A percentile compares a stretch with the other conserved stretches of the same genome.
These are phyloP conservation scores for Paspalum vaginatum DNA, from an alignment of 176 grass and related monocot genomes.

Conservation along the genomic window DNA sequence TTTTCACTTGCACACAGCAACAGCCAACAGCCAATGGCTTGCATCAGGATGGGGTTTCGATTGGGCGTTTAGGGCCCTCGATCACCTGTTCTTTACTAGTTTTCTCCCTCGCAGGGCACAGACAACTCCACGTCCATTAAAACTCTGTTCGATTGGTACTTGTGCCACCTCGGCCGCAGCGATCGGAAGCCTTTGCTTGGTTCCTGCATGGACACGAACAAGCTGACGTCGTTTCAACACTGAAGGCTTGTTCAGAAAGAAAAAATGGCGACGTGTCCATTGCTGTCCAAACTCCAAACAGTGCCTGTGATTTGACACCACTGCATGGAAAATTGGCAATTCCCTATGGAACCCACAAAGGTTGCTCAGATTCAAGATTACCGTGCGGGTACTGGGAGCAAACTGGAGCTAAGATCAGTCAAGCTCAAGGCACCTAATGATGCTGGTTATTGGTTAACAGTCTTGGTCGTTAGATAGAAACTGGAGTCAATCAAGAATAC, in stretches of 20 bases:
- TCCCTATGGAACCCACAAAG: neutral
- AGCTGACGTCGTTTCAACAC: slow-evolving; percentile 1
- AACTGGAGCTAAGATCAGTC: neutral
- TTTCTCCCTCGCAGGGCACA: slow-evolving; percentile 24
- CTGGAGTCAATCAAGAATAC: neutral
- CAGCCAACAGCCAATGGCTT: slow-evolving; percentile 26
- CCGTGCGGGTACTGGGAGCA: neutral
- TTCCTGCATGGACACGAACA: slow-evolving; percentile 18
- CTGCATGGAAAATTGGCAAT: slow-evolving; percentile 8
- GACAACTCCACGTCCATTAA: slow-evolving; percentile 30
- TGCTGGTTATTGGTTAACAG: neutral
- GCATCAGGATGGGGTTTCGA: slow-evolving; percentile 6
- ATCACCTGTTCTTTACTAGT: neutral
- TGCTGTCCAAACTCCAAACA: slow-evolving; percentile 39
- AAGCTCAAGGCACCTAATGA: neutral
- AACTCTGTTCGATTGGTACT: slow-evolving; percentile 40
- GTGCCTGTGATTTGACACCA: slow-evolving; percentile 44
- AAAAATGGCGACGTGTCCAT: slow-evolving; percentile 26
- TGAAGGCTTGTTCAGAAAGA: neutral
- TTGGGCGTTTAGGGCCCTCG: slow-evolving; percentile 17
- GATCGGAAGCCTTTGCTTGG: slow-evolving; percentile 22
- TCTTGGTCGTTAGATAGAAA: slow-evolving; percentile 6
- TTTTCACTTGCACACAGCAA: slow-evolving; percentile 5
- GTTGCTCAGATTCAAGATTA: neutral
- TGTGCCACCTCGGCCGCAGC: slow-evolving; percentile 36